A percentile compares a stretch with the other conserved stretches of the same genome.
Evolutionary conservation across 129 eudicot species (phyloP).

Genomic region (Saposhnikovia divaricata): DNA sequence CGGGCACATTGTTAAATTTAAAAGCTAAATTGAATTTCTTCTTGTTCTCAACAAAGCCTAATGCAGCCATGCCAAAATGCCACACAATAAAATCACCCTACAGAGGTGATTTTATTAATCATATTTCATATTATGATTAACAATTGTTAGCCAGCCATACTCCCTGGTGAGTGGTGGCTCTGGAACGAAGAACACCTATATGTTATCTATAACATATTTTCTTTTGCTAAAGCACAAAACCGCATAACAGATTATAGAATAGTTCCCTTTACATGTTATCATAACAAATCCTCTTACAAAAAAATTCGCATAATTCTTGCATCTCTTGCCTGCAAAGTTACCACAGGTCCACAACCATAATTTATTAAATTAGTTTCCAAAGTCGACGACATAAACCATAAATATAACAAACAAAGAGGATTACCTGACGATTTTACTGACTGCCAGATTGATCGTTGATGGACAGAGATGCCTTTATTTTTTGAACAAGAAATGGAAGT

Average conservation of each 20-base stretch:
- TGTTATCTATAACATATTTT: not conserved
- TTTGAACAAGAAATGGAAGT: slow-evolving; percentile 64
- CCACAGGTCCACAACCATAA: not conserved
- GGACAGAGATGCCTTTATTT: slow-evolving; percentile 48
- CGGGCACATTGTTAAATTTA: not conserved
- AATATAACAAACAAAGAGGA: not conserved
- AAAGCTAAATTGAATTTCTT: not conserved
- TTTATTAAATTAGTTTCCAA: not conserved
- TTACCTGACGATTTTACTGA: slow-evolving; percentile 8
- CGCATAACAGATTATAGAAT: not conserved
- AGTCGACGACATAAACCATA: not conserved
- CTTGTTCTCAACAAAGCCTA: not conserved
- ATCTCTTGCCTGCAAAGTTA: not conserved
- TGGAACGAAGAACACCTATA: not conserved
- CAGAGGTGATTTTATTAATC: not conserved
- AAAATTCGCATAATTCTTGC: not conserved
- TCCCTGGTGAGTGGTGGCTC: not conserved
- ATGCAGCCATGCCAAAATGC: not conserved
- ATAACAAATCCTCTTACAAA: not conserved
- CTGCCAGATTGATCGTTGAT: slow-evolving; percentile 23
- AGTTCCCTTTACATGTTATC: not conserved
- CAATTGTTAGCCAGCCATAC: not conserved
- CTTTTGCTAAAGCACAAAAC: not conserved
- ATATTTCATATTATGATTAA: not conserved
- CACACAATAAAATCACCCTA: not conserved